Conservation (phyloP, 768 basidiomycete genomes). For the Hygrophoropsis aurantiaca region DNA sequence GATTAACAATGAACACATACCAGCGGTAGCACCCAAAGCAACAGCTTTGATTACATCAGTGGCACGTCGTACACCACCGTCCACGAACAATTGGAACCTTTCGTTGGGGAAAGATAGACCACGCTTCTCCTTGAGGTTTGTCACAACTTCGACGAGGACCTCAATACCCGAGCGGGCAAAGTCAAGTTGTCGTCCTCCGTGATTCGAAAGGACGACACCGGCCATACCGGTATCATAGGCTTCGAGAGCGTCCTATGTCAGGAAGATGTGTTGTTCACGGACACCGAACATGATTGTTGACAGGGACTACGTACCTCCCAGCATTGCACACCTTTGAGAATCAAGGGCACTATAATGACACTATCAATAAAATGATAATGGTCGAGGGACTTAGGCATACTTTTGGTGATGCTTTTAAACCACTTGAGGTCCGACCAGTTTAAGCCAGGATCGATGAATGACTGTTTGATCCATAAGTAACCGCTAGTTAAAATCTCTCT, state of each 20-base stretch:
- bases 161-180: slow-evolving; percentile 87
- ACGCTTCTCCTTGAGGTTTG: slow-evolving; percentile 63
- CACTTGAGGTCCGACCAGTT: slow-evolving; percentile 69
- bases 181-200: slow-evolving; percentile 78
- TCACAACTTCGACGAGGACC: slow-evolving; percentile 83
- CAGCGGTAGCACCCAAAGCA: slow-evolving; percentile 87
- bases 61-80: slow-evolving; percentile 93
- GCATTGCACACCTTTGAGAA: slow-evolving; percentile 87
- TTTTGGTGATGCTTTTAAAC: slow-evolving; percentile 78
- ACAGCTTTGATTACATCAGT: slow-evolving; percentile 88
- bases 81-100: slow-evolving; percentile 82
- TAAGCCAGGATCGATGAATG: slow-evolving; percentile 92
- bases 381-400: slow-evolving; percentile 25
- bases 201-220: slow-evolving; percentile 85
- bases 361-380: slow-evolving; percentile 2
- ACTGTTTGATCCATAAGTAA: slow-evolving; percentile 38
- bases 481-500: not conserved
- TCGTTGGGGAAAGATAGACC: slow-evolving; percentile 75
- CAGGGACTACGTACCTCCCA: slow-evolving; percentile 57
- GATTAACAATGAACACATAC: slow-evolving; percentile 30
- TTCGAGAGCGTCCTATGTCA: slow-evolving; percentile 67
- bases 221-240: slow-evolving; percentile 77
- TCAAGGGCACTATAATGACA: slow-evolving; percentile 68
- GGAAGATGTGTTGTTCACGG: not conserved
- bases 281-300: not conserved